Base-by-base conservation (phyloP, 129 eudicot species). In the Silybum marianum region DNA sequence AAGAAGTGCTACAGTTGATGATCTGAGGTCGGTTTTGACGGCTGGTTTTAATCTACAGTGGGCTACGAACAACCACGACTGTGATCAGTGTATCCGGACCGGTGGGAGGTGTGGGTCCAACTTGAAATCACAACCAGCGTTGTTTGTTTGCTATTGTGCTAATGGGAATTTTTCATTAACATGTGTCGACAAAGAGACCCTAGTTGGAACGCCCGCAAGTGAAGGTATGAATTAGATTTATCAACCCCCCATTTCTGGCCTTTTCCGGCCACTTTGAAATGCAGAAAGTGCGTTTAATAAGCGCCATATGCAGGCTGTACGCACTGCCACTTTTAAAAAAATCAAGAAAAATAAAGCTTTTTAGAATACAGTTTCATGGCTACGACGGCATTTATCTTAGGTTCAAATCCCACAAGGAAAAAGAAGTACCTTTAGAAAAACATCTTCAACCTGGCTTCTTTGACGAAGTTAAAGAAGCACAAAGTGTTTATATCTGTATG, bases 1-100 rank as follows among this genome's bases (percentile, higher is more conserved):
- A 26, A 0, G 2, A 4, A 18, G 9, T 8, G n/a, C 81, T 16
- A 16, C 89, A 1, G 9, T 6, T 11, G 8, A 28, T 70, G 75
- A 70, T 16, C 62, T 89, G 38, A 18, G 22, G 54, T 39, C 25
- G 1, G 89, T 82, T 72, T 28, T 92, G 3, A 44, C 9, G 7
- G 69, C 42, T 19, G 92, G 91, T 11, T 92, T 88, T 16, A 73
- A 54, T 76, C 81, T 87, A 75, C 76, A 7, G 40, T 89, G 90
- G 92, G 23, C 60, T 9, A 90, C 93, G 0, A 51, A 80, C 19
- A 30, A 72, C 18, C 5, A 22, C 4, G 58, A 62, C 3, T 32
- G 60, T 62, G 32, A 34, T 48, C 62, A 48, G 62, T 48, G 62
- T 48, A 48, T 48, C 7, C 62, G 19, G 62, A 13, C 62, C 62